Evolutionary conservation across 192 early-diverging fungal species (phyloP).

Genomic region (Coemansia asiatica): DNA sequence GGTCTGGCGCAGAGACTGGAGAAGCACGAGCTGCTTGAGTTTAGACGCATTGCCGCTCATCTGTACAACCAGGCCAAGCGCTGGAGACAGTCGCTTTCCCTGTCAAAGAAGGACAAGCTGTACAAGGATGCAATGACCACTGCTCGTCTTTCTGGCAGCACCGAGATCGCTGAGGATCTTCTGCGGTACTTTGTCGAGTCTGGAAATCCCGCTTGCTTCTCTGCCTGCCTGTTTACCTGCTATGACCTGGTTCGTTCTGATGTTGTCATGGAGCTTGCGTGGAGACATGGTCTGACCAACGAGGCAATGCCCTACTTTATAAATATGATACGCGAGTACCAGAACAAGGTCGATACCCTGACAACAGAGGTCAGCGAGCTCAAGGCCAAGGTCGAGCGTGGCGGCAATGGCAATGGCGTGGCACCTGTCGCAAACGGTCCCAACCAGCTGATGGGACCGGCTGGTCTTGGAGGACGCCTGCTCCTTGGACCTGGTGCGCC

Average conservation of each 20-base stretch:
- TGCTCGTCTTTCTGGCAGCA: conserved; percentile 83
- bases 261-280: conserved; percentile 90
- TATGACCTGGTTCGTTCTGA: conserved; percentile 94
- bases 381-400: conserved; percentile 58
- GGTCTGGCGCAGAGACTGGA: conserved; percentile 88
- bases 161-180: conserved; percentile 91
- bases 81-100: conserved; percentile 90
- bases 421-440: conserved; percentile 21
- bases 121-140: conserved; percentile 99
- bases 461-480: conserved; percentile 71
- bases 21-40: conserved; percentile 95
- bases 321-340: conserved; percentile 84
- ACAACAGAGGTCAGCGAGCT: conserved; percentile 61
- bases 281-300: conserved; percentile 85
- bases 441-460: conserved; percentile 64
- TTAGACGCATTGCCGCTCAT: conserved; percentile 95
- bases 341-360: conserved; percentile 72
- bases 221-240: conserved; percentile 89
- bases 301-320: conserved; percentile 99
- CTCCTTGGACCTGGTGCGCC: conserved; percentile 60
- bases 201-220: conserved; percentile 90
- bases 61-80: conserved; percentile 96
- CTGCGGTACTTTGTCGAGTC: conserved; percentile 93
- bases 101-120: conserved; percentile 96
- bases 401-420: conserved; percentile 28